Evolutionary conservation across 192 early-diverging fungal genomes (phyloP), one percentile per base, ranked within the genome.

Genomic region (Neocallimastix lanati): DNA sequence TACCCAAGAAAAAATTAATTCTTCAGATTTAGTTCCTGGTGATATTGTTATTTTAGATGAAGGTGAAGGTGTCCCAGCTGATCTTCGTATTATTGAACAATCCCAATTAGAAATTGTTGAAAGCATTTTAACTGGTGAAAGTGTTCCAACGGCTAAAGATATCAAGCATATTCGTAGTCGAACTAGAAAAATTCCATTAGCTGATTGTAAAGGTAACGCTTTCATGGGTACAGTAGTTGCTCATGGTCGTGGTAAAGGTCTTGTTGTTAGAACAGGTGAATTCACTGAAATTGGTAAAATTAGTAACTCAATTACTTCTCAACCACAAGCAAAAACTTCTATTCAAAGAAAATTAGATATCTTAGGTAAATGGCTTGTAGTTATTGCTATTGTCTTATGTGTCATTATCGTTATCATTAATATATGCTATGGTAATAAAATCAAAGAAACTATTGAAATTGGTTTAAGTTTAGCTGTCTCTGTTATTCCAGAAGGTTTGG

Each of bases 401-500:
- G 90, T 87, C 13, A 78, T 94, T 28, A 92, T 98, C 58, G 93
- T 96, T 78, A 89, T 94, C 25, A 93, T 98, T 84, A 93, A 88
- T 7, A 28, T 78, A 21, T n/a, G n/a, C 18, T 78, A 33, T n/a
- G 30, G 37, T 78, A 67, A 38, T 27, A n/a, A 36, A 27, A 38
- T 4, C 0, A 78, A 78, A 18, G 25, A 25, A 27, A 78, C 77
- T 1, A 33, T 38, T 78, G 16, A 78, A 4, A 21, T 76, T n/a
- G 30, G 76, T 40, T 80, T 84, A 76, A 92, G 92, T 82, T 85
- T 99, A 84, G 97, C 95, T 21, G 96, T 99, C 28, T 95, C 95
- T 25, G 96, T 98, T 67, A 96, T 99, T 84, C 96, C 97, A 36
- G 97, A 99, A 87, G 97, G 97, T 84, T 85, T 99, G 78, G 95